Base-by-base conservation (phyloP, 169 alveolate genomes). In the Cytauxzoon felis region DNA sequence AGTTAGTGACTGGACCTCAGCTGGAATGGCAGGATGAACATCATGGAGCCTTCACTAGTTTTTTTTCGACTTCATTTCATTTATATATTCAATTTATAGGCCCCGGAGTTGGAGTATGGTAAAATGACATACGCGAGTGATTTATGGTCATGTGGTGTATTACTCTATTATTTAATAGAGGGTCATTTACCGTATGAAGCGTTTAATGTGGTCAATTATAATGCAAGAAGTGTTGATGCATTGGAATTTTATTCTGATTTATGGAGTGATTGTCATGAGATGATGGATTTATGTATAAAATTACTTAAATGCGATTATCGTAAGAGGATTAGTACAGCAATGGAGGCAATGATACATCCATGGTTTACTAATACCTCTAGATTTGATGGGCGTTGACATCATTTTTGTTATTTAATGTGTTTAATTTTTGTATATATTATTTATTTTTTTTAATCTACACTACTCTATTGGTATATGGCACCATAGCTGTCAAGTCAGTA, bases 291-390 rank as follows among this genome's bases (percentile, higher is more conserved):
- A 58, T 86, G 91, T 59, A 47, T 80, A 33, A 30, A 73, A 32
- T 69, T 78, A 36, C 68, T 68, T 62, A 71, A 80, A 26, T 75
- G 56, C 5, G 71, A 73, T 38, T 88, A 65, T 2, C 19, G 29
- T 33, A 58, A 63, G n/a, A 58, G 84, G 32, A 70, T 82, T 27
- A 51, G 81, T 26, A 64, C 82, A 23, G 91, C 89, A 8, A 48
- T 67, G 53, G 91, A 86, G 47, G 91, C 89, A n/a, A 53, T 86
- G 16, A 86, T 86, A n/a, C 91, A 86, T 64, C 76, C 66, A 40
- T 66, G 80, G 81, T 7, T 76, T 13, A 54, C 56, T 24, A 18
- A 29, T n/a, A 11, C 16, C 36, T 16, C 36, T n/a, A 38, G 41
- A 59, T 42, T 8, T 59, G 23, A 9, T 59, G 13, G 13, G 47